These are phyloP conservation scores for Metrosideros polymorpha DNA, from an alignment of 441 rosid genomes.

Conservation along the genomic window DNA sequence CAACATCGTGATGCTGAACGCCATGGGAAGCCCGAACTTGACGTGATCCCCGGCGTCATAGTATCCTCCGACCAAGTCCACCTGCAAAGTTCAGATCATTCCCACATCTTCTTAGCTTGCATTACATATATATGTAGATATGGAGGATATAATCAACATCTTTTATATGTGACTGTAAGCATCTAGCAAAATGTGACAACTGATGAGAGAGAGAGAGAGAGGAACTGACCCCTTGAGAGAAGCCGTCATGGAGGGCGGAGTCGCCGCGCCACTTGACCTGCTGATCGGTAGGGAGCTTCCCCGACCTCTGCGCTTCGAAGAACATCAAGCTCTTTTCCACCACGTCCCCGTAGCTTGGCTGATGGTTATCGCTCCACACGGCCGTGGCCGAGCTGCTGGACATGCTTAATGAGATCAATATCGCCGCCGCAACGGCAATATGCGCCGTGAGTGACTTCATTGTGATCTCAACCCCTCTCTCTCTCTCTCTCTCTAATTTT, in stretches of 20 bases:
- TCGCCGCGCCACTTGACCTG: slow-evolving; percentile 71
- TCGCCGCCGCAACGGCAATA: neutral
- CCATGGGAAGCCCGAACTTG: slow-evolving; percentile 91
- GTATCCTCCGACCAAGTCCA: slow-evolving; percentile 80
- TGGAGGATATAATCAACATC: too few relatives aligned
- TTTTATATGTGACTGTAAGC: neutral
- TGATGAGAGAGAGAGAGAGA: neutral
- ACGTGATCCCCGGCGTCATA: slow-evolving; percentile 95
- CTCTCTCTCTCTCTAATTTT: neutral
- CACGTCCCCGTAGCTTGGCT: slow-evolving; percentile 48
- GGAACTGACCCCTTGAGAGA: slow-evolving; percentile 43
- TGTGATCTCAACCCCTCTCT: neutral
- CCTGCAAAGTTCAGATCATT: slow-evolving; percentile 23
- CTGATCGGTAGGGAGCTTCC: slow-evolving; percentile 41
- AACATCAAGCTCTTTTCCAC: slow-evolving; percentile 67
- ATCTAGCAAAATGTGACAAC: neutral
- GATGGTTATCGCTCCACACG: neutral
- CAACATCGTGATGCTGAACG: slow-evolving; percentile 64
- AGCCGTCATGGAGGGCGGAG: slow-evolving; percentile 73
- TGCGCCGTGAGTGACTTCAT: neutral
- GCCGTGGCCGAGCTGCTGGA: neutral
- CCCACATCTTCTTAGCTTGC: neutral
- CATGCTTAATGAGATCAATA: neutral
- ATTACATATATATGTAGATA: neutral
- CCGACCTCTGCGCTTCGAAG: slow-evolving; percentile 81